Evolutionary conservation across 2,329 filamentous ascomycete genomes (phyloP).

Genomic region (Penicillium capsulatum): DNA sequence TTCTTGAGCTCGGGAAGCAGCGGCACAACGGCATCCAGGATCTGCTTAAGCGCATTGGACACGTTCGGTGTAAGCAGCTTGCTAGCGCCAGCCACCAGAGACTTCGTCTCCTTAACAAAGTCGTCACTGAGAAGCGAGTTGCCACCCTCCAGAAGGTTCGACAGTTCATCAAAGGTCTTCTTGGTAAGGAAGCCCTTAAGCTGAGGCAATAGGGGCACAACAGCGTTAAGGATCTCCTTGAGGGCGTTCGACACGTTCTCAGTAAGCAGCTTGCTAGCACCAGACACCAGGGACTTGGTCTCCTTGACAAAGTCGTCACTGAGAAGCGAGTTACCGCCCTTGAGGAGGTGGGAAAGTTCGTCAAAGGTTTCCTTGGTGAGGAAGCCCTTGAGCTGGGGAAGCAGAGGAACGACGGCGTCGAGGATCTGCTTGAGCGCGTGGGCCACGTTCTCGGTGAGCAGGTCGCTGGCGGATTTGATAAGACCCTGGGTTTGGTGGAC

Average conservation of each 20-base stretch:
- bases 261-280: conserved; percentile 17
- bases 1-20: conserved; percentile 19
- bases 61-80: conserved; percentile 16
- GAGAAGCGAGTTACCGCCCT: conserved; percentile 19
- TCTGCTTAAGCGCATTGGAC: conserved; percentile 17
- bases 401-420: conserved; percentile 10
- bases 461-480: conserved; percentile 10
- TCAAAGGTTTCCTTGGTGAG: conserved; percentile 20
- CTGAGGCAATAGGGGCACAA: conserved; percentile 17
- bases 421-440: conserved; percentile 21
- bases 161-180: conserved; percentile 17
- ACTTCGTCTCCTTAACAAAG: conserved; percentile 15
- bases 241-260: conserved; percentile 12
- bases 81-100: conserved; percentile 13
- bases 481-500: conserved; percentile 12
- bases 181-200: conserved; percentile 20
- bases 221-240: conserved; percentile 18
- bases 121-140: conserved; percentile 14
- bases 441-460: conserved; percentile 11
- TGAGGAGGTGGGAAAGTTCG: conserved; percentile 16
- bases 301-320: conserved; percentile 13
- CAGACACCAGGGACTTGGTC: conserved; percentile 12
- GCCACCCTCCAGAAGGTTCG: conserved; percentile 18
- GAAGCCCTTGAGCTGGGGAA: conserved; percentile 19
- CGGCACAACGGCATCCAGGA: conserved; percentile 13